Base-by-base conservation (phyloP, 805 yeast genomes). In the Maudiozyma serrabonitensis region DNA sequence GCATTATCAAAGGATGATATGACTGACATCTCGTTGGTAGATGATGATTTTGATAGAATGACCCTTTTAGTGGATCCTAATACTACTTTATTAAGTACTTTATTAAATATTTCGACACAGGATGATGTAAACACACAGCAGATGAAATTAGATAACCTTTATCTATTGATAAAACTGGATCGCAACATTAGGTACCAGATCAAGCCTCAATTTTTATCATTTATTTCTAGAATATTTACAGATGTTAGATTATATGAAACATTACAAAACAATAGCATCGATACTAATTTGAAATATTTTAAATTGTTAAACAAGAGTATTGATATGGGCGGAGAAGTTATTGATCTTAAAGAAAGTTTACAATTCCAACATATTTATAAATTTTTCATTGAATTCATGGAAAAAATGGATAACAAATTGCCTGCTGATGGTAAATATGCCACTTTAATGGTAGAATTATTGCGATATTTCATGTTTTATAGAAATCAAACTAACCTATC, bases 91-190 rank as follows among this genome's bases (percentile, higher is more conserved):
- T 9, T 47, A 11, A 39, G 50, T 23, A 50, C 47, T 1, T 32
- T 61, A 39, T n/a, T 53, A 32, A 50, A 50, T 9, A 21, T 49
- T 16, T 16, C 49, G 11, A 4, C 18, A 4, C 16, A 39, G 21
- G 44, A 49, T 15, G 41, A 21, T 15, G 25, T 26, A 4, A 43
- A 40, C 15, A 26, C 42, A 9, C 53, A 51, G 28, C 43, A 47
- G 32, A 40, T 50, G 43, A 61, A 61, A 43, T 42, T 64, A 43
- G 66, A 63, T 52, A 44, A 54, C 8, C 32, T 63, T 32, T 52
- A 51, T 21, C 51, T 56, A 16, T 41, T 60, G 16, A 34, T 60
- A 28, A 53, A 53, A 35, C 38, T 64, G 18, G 58, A 57, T 13
- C 55, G 56, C 41, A 45, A 51, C 23, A 46, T 56, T 13, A 57